A percentile compares a stretch with the other conserved stretches of the same genome.
Evolutionary conservation across 1,139 yeast genomes (phyloP).

Genomic region (Geotrichum restrictum): DNA sequence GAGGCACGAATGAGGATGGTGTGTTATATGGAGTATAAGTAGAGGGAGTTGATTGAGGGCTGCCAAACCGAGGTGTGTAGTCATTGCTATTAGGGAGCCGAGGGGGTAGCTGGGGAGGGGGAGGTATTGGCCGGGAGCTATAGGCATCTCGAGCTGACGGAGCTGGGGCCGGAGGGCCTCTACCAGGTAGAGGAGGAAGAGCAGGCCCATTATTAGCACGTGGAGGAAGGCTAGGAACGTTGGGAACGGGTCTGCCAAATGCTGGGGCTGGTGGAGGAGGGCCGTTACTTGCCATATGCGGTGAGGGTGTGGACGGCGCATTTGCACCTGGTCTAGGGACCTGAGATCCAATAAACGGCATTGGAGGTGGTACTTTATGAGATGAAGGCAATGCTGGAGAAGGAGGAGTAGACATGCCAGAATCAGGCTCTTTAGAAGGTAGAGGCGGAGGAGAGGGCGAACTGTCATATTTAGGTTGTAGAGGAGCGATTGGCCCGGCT

Average conservation of each 20-base stretch:
- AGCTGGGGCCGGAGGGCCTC: slow-evolving; percentile 5
- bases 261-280: slow-evolving; percentile 21
- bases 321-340: slow-evolving; percentile 29
- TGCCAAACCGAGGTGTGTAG: slow-evolving; percentile 20
- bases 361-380: slow-evolving; percentile 37
- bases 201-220: slow-evolving; percentile 10
- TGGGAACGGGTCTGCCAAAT: slow-evolving; percentile 19
- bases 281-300: no score
- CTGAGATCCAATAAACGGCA: slow-evolving; percentile 34
- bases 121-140: slow-evolving; percentile 18
- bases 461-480: slow-evolving; percentile 9
- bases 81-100: slow-evolving; percentile 13
- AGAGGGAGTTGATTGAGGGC: slow-evolving; percentile 23
- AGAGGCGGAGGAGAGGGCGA: slow-evolving; percentile 24
- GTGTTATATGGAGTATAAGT: slow-evolving; percentile 10
- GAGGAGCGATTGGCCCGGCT: slow-evolving; percentile 24
- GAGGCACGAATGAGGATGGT: slow-evolving; percentile 20
- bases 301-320: slow-evolving; percentile 27
- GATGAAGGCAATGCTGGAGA: slow-evolving; percentile 39
- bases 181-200: slow-evolving; percentile 18
- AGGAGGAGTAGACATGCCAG: slow-evolving; percentile 31
- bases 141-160: slow-evolving; percentile 7
- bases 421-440: slow-evolving; percentile 25
- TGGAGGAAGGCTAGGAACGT: slow-evolving; percentile 12
- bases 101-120: slow-evolving; percentile 20